Conservation (phyloP, 768 basidiomycete genomes). For the Lactifluus pinguis region DNA sequence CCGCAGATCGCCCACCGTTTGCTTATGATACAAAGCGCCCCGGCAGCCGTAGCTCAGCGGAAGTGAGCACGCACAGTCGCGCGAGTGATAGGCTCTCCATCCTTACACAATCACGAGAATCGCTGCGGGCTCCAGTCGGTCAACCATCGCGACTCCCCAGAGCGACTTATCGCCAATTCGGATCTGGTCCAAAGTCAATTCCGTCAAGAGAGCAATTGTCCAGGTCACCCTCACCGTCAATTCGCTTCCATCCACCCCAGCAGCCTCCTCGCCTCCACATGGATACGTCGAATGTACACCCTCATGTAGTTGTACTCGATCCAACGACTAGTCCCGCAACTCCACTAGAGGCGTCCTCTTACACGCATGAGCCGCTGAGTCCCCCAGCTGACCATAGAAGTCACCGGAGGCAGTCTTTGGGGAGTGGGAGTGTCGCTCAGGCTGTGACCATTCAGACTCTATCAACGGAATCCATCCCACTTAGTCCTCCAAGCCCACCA, state of each 20-base stretch:
- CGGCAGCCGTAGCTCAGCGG: not conserved
- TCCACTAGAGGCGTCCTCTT: not conserved
- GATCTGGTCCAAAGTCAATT: not conserved
- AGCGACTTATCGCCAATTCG: slow-evolving; percentile 1
- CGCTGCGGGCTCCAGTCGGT: not conserved
- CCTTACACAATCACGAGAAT: not conserved
- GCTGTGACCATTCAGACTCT: not conserved
- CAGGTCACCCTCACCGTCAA: not conserved
- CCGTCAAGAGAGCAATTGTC: not conserved
- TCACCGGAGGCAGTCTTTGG: not conserved
- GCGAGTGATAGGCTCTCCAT: slow-evolving; percentile 6
- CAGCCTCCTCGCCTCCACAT: not conserved
- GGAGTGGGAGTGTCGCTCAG: not conserved
- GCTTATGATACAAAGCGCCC: not conserved
- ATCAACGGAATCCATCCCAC: slow-evolving; percentile 1
- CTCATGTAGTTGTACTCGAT: not conserved
- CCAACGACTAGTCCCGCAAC: not conserved
- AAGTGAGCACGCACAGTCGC: slow-evolving; percentile 5
- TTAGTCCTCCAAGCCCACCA: not conserved
- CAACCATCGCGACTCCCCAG: not conserved
- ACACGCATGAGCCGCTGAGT: not conserved
- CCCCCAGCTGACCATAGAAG: not conserved
- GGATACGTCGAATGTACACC: not conserved
- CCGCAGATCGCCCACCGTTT: not conserved
- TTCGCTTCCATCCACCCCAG: not conserved